These are phyloP conservation scores for Zoysia japonica DNA, from an alignment of 176 grass and related monocot species.

Conservation along the genomic window DNA sequence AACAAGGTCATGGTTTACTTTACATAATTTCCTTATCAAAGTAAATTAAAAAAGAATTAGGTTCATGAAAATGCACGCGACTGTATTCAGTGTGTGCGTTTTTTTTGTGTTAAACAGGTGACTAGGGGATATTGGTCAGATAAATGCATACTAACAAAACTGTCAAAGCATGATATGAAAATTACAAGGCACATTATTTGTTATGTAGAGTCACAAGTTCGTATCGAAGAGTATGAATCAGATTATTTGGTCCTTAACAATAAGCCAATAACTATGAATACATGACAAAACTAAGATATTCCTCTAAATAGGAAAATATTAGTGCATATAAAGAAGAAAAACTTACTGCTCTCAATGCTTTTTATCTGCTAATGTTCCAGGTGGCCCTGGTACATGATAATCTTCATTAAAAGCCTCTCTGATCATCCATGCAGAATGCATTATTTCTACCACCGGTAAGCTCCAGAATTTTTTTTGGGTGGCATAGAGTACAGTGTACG, in stretches of 20 bases:
- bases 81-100: neutral
- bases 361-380: conserved; percentile 29
- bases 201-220: conserved; percentile 6
- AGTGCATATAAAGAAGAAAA: conserved; percentile 5
- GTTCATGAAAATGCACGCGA: neutral
- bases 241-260: conserved; percentile 16
- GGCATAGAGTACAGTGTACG: conserved; percentile 16
- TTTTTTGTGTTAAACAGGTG: neutral
- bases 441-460: conserved; percentile 35
- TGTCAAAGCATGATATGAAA: conserved; percentile 16
- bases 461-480: conserved; percentile 29
- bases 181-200: neutral
- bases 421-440: conserved; percentile 33
- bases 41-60: neutral
- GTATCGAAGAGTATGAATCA: neutral
- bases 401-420: neutral
- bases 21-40: conserved; percentile 9
- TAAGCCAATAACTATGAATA: neutral
- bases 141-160: conserved; percentile 4
- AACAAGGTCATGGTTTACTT: neutral
- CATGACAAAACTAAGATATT: conserved; percentile 9
- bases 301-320: neutral
- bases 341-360: conserved; percentile 39
- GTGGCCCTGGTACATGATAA: conserved; percentile 21
- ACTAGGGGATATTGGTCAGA: conserved; percentile 2